These are phyloP conservation scores for Heimioporus sp. DNA, from an alignment of 768 basidiomycete species.

Conservation along the genomic window DNA sequence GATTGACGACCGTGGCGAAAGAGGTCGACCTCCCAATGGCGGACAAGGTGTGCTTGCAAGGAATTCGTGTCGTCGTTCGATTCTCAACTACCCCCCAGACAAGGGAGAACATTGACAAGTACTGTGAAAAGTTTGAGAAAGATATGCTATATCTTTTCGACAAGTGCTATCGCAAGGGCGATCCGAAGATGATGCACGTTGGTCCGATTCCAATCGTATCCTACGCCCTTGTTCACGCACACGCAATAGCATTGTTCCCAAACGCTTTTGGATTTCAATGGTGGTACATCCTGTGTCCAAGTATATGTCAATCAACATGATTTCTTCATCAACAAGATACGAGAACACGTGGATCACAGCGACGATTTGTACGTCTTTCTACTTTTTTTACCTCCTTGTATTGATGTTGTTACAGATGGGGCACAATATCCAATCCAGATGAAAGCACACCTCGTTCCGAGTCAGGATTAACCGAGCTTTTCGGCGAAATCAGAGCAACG, in stretches of 20 bases:
- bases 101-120: constrained; percentile 89
- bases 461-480: constrained; percentile 73
- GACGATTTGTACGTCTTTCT: constrained; percentile 54
- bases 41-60: constrained; percentile 56
- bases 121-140: constrained; percentile 98
- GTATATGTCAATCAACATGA: constrained; percentile 99
- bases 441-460: constrained; percentile 74
- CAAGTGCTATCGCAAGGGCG: constrained; percentile 91
- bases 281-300: constrained; percentile 94
- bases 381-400: constrained; percentile 1
- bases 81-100: constrained; percentile 48
- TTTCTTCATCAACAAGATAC: constrained; percentile 95
- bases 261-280: constrained; percentile 96
- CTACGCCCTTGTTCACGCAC: constrained; percentile 8
- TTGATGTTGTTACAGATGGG: constrained; percentile 61
- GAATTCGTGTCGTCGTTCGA: not conserved
- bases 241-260: constrained; percentile 89
- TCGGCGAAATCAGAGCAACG: constrained; percentile 84
- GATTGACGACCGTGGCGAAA: constrained; percentile 84
- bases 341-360: constrained; percentile 54
- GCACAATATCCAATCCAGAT: constrained; percentile 74
- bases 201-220: constrained; percentile 29
- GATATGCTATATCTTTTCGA: constrained; percentile 97
- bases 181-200: constrained; percentile 99
- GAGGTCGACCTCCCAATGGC: constrained; percentile 88